These are phyloP conservation scores for Populus alba DNA, from an alignment of 345 rosid species.

Conservation along the genomic window DNA sequence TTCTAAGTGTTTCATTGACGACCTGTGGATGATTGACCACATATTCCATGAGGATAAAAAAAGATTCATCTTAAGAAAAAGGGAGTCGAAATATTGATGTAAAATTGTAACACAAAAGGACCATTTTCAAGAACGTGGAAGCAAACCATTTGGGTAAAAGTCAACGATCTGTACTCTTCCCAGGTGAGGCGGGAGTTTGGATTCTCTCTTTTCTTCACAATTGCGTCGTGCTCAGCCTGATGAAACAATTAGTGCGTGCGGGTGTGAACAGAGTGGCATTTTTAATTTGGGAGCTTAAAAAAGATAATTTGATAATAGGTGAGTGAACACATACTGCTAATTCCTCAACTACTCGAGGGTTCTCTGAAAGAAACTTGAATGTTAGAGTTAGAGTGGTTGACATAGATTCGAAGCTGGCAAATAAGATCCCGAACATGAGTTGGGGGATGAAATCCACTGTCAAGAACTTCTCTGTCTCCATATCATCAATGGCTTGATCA, in stretches of 20 bases:
- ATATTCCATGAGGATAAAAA: neutral
- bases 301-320: neutral
- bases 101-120: neutral
- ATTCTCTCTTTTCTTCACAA: conserved; percentile 5
- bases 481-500: conserved; percentile 21
- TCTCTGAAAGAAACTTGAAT: conserved; percentile 32
- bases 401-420: conserved; percentile 14
- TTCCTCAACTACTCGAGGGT: conserved; percentile 33
- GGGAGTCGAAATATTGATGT: neutral
- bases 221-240: conserved; percentile 29
- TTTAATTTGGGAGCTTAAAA: neutral
- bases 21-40: neutral
- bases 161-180: conserved; percentile 13
- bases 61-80: neutral
- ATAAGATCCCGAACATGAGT: conserved; percentile 22
- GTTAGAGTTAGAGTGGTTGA: conserved; percentile 10
- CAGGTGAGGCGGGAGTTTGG: conserved; percentile 17
- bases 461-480: conserved; percentile 21
- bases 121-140: neutral
- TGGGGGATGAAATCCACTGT: conserved; percentile 28
- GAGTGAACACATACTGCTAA: conserved; percentile 15
- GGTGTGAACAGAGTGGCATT: neutral
- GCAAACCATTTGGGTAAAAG: conserved; percentile 25
- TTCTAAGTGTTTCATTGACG: neutral
- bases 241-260: neutral